Percentiles rank a stretch among this genome's conserved stretches.
These are phyloP conservation scores for Populus tomentosa DNA, from an alignment of 441 rosid species.

Conservation along the genomic window DNA sequence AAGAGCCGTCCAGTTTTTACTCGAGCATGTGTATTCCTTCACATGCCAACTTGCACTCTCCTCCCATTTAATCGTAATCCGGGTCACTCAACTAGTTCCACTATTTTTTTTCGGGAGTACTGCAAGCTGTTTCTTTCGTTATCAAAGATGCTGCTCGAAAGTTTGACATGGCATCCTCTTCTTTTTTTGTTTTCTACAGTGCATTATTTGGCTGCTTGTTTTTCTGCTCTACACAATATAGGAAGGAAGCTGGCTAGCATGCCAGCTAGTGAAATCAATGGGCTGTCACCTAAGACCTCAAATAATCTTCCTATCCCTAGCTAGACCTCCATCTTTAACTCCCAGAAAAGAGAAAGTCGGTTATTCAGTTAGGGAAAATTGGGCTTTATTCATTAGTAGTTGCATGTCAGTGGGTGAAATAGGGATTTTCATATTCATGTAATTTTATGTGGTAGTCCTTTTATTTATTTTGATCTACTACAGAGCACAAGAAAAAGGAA, in stretches of 20 bases:
- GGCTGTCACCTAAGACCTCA: neutral
- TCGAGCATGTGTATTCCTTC: neutral
- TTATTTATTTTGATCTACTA: neutral
- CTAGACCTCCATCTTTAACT: neutral
- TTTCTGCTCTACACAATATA: neutral
- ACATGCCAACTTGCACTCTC: neutral
- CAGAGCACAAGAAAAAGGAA: neutral
- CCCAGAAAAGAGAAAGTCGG: neutral
- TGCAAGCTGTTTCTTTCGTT: neutral
- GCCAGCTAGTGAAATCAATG: neutral
- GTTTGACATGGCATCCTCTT: neutral
- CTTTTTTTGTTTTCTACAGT: neutral
- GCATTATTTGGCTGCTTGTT: neutral
- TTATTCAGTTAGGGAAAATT: neutral
- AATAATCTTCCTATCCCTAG: neutral
- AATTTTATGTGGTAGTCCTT: neutral
- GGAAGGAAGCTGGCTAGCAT: neutral
- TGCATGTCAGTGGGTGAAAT: neutral
- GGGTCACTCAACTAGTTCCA: neutral
- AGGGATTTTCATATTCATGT: neutral
- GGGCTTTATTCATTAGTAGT: neutral
- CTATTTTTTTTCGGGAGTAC: neutral
- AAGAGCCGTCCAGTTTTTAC: slow-evolving; percentile 1
- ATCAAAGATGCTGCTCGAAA: neutral
- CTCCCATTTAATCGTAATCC: neutral